These are phyloP conservation scores for Peribolospora baueri DNA, from an alignment of 768 basidiomycete genomes.

Conservation along the genomic window DNA sequence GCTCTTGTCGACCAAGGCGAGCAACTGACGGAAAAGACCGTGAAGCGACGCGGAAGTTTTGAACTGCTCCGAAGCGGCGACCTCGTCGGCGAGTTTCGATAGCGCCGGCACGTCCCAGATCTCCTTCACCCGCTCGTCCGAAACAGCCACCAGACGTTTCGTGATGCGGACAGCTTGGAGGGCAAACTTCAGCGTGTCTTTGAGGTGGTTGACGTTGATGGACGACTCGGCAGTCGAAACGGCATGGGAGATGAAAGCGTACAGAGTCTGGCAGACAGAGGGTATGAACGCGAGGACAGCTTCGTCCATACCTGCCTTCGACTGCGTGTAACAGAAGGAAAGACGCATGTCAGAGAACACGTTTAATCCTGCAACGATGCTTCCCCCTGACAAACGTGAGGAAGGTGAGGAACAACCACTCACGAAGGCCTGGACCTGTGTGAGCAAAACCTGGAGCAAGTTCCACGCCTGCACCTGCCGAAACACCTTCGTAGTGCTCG, in stretches of 20 bases:
- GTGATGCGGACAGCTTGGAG: conserved; percentile 38
- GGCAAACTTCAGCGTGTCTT: conserved; percentile 47
- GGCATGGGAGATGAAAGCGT: too few species aligned
- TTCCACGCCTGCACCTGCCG: conserved; percentile 47
- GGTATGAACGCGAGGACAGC: conserved; percentile 28
- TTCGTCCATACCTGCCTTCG: conserved; percentile 21
- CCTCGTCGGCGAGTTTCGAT: conserved; percentile 25
- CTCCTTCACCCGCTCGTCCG: conserved; percentile 15
- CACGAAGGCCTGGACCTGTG: conserved; percentile 26
- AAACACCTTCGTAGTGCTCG: conserved; percentile 44
- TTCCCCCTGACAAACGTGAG: neutral
- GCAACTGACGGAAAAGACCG: conserved; percentile 39
- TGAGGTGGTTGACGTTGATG: conserved; percentile 35
- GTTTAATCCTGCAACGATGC: conserved; percentile 10
- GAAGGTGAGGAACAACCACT: conserved; percentile 2
- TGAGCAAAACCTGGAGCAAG: conserved; percentile 38
- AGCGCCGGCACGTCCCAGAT: conserved; percentile 42
- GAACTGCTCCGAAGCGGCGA: conserved; percentile 22
- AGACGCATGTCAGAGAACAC: conserved; percentile 11
- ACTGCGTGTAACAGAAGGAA: conserved; percentile 13
- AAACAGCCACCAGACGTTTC: conserved; percentile 23
- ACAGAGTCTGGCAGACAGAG: conserved; percentile 29
- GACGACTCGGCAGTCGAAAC: conserved; percentile 17
- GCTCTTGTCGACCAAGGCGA: conserved; percentile 14
- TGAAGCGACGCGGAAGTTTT: conserved; percentile 39